Percentiles rank a stretch among this genome's conserved stretches.
These are phyloP conservation scores for Verbena officinalis DNA, from an alignment of 257 asterid species.

Conservation along the genomic window DNA sequence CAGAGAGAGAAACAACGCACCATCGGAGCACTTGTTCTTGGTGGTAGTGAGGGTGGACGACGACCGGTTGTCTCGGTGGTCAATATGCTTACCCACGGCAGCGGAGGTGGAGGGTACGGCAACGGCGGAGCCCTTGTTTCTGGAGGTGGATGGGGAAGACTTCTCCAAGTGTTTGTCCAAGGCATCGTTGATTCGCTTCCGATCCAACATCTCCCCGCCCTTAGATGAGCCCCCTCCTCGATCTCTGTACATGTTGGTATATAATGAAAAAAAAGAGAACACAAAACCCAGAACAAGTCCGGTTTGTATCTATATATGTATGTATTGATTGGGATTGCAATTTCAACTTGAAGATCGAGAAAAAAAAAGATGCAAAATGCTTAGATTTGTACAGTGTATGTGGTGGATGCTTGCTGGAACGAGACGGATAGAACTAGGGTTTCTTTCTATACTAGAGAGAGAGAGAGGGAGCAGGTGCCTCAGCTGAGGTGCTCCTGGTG, in stretches of 20 bases:
- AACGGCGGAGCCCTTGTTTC: conserved; percentile 43
- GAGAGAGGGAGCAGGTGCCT: conserved; percentile 28
- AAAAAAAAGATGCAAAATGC: not conserved
- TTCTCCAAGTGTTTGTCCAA: conserved; percentile 59
- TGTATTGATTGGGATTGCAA: not conserved
- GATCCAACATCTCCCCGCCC: conserved; percentile 56
- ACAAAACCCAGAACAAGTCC: conserved; percentile 9
- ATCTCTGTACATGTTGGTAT: conserved; percentile 50
- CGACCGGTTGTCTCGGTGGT: conserved; percentile 44
- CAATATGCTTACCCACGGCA: conserved; percentile 41
- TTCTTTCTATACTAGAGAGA: conserved; percentile 21
- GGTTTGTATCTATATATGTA: not conserved
- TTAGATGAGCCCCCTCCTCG: conserved; percentile 58
- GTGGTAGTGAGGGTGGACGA: conserved; percentile 36
- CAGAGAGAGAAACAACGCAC: conserved; percentile 20
- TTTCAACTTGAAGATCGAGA: conserved; percentile 18
- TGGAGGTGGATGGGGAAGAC: conserved; percentile 57
- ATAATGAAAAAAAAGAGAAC: conserved; percentile 1
- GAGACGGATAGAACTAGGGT: conserved; percentile 46
- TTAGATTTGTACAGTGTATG: conserved; percentile 31
- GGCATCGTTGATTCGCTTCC: conserved; percentile 65
- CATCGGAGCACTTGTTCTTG: conserved; percentile 49
- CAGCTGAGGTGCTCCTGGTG: conserved; percentile 34
- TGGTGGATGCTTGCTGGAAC: conserved; percentile 14
- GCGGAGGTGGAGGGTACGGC: conserved; percentile 46